Base-by-base conservation (phyloP, 2,329 filamentous ascomycete genomes). In the Fusarium pseudonygamai region DNA sequence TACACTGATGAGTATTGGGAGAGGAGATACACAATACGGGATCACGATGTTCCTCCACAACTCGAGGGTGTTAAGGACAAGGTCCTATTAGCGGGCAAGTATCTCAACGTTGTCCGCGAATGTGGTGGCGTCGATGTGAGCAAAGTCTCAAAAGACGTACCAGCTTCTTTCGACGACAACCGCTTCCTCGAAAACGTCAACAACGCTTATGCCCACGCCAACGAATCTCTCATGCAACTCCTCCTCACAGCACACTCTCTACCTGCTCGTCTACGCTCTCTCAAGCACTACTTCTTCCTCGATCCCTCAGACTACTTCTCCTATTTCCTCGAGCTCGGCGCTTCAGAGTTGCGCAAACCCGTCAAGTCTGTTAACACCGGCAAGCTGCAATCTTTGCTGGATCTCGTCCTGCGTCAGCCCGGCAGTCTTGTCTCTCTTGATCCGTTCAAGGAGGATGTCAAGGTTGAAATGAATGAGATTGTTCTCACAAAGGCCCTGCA, bases 1-100 rank as follows among this genome's bases (percentile, higher is more conserved):
- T 99, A 98, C 79, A 99, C 96, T 0, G 96, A 99, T 81, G 96
- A 99, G 79, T 99, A 99, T 82, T 99, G 96, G 96, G 96, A 99
- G 81, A 94, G 97, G 79, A 89, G 96, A 72, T 99, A 99, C 80
- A 98, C 96, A 9, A 93, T 99, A 71, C 92, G 96, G 67, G 94
- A 97, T 69, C 91, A 94, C 55, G 93, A 97, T 68, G 92, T 98
- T 2, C 96, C 96, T 7, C 95, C 96, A 14, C 96, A 99, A 80
- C 88, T 99, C 9, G 93, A 96, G 79, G 91, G 89, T 34, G 93
- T 98, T 75, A 96, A 96, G 80, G 95, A 97, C 75, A 98, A 98
- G 82, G 96, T 98, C 4, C 87, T 99, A 6, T 87, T 99, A 39
- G 96, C 96, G 24, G 96, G 96, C 43, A 99, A 99, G 81, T 99